phyloP scores from a whole-genome alignment of 2,329 filamentous ascomycete species.

The Escovopsis sp. region DNA sequence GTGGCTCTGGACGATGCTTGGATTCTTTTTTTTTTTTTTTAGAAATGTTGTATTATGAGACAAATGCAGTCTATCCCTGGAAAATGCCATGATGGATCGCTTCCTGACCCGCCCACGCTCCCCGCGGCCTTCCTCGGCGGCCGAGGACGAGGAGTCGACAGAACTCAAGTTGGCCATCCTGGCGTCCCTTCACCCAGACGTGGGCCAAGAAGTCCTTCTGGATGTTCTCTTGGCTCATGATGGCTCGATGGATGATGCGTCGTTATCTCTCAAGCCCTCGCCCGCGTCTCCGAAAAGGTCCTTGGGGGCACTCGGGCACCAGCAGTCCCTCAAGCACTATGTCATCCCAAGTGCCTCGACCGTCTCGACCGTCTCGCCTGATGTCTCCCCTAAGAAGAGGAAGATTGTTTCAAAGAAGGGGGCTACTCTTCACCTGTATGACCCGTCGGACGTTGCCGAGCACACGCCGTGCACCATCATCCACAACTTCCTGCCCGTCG shows the following conservation, averaged over 20 bases:
- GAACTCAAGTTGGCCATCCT: constrained; percentile 81
- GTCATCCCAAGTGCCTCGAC: constrained; percentile 10
- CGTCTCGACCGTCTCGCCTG: constrained; percentile 4
- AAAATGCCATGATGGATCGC: constrained; percentile 33
- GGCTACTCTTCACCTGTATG: constrained; percentile 69
- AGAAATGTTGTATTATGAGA: too few relatives aligned
- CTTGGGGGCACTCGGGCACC: constrained; percentile 31
- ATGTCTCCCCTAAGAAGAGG: constrained; percentile 21
- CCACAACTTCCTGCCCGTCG: constrained; percentile 68
- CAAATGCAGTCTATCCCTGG: too few relatives aligned
- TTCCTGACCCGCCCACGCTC: constrained; percentile 32
- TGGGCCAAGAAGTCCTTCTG: constrained; percentile 53
- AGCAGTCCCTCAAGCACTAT: constrained; percentile 48
- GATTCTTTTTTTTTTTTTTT: too few relatives aligned
- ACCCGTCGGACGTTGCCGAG: constrained; percentile 62
- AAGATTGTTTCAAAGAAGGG: constrained; percentile 57
- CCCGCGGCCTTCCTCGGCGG: constrained; percentile 2
- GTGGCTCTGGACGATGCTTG: too few relatives aligned
- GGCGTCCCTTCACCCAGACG: constrained; percentile 55
- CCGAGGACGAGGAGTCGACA: constrained; percentile 57
- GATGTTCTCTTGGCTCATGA: constrained; percentile 66
- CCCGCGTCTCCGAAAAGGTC: too few relatives aligned
- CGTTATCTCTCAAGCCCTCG: constrained; percentile 34
- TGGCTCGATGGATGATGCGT: constrained; percentile 57
- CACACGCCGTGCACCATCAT: constrained; percentile 86